Evolutionary conservation across 305 asterid genomes (phyloP).

Genomic region (Plantago coronopus): DNA sequence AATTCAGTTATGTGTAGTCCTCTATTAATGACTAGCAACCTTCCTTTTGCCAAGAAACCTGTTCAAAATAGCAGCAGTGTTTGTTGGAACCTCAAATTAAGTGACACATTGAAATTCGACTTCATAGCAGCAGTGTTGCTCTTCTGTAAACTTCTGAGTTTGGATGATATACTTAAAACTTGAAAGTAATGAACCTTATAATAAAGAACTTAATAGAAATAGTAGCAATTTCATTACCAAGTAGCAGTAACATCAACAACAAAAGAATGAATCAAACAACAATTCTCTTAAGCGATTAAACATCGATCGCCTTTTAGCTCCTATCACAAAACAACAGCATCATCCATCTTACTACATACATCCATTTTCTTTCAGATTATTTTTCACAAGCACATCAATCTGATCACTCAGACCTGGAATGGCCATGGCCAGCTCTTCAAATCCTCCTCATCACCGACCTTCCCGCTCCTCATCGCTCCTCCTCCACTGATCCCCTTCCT

Average conservation of each 20-base stretch:
- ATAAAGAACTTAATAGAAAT: too few species aligned
- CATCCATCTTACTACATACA: conserved; percentile 1
- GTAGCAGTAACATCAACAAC: neutral
- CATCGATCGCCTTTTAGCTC: neutral
- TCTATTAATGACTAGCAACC: too few species aligned
- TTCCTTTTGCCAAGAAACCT: too few species aligned
- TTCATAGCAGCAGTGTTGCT: too few species aligned
- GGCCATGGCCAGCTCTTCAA: conserved; percentile 96
- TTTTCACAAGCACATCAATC: neutral
- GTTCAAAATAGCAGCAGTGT: too few species aligned
- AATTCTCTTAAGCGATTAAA: neutral
- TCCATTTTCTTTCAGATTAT: neutral
- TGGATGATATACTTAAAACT: too few species aligned
- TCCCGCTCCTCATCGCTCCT: conserved; percentile 37
- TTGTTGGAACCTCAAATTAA: too few species aligned
- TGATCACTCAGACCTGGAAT: conserved; percentile 42
- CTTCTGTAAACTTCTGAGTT: too few species aligned
- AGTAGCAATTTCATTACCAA: neutral
- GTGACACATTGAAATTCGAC: too few species aligned
- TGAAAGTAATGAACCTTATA: too few species aligned
- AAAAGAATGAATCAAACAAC: conserved; percentile 7
- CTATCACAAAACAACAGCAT: conserved; percentile 4
- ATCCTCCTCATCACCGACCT: conserved; percentile 64
- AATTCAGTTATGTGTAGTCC: too few species aligned
- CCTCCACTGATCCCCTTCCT: conserved; percentile 24